Evolutionary conservation across 2,329 filamentous ascomycete species (phyloP).

Genomic region (Epichloe scottii): DNA sequence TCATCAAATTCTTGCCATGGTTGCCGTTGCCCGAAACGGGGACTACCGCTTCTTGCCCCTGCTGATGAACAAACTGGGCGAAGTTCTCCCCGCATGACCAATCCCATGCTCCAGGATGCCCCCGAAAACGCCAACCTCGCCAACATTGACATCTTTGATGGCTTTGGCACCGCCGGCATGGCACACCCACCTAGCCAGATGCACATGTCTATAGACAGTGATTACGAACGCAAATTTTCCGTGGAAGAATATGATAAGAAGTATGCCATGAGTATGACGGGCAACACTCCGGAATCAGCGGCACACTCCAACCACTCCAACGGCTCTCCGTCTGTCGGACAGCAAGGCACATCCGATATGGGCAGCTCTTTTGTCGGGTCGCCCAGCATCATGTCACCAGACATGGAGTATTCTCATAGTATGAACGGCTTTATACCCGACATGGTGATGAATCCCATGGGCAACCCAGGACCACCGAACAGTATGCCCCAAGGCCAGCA

Average conservation of each 20-base stretch:
- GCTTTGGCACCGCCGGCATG: constrained; percentile 51
- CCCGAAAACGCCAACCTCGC: constrained; percentile 42
- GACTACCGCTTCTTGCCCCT: constrained; percentile 67
- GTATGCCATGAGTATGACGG: constrained; percentile 23
- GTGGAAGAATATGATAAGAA: constrained; percentile 31
- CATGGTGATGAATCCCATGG: constrained; percentile 40
- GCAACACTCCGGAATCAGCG: constrained; percentile 21
- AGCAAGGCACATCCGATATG: constrained; percentile 22
- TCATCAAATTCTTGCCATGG: constrained; percentile 52
- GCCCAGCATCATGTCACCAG: constrained; percentile 40
- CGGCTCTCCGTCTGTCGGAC: constrained; percentile 16
- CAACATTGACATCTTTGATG: constrained; percentile 52
- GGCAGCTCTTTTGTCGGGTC: constrained; percentile 40
- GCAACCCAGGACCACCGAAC: constrained; percentile 14
- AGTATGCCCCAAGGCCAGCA: constrained; percentile 15
- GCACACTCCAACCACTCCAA: constrained; percentile 19
- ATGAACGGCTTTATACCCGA: constrained; percentile 39
- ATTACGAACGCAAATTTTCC: constrained; percentile 34
- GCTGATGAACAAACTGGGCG: constrained; percentile 62
- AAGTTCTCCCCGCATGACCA: constrained; percentile 53
- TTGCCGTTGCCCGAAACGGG: constrained; percentile 60
- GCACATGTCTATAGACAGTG: constrained; percentile 32
- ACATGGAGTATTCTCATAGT: constrained; percentile 34
- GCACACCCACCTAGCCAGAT: constrained; percentile 34
- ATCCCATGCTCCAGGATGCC: constrained; percentile 45